Evolutionary conservation across 129 eudicot species (phyloP).

Genomic region (Flaveria sonorensis): DNA sequence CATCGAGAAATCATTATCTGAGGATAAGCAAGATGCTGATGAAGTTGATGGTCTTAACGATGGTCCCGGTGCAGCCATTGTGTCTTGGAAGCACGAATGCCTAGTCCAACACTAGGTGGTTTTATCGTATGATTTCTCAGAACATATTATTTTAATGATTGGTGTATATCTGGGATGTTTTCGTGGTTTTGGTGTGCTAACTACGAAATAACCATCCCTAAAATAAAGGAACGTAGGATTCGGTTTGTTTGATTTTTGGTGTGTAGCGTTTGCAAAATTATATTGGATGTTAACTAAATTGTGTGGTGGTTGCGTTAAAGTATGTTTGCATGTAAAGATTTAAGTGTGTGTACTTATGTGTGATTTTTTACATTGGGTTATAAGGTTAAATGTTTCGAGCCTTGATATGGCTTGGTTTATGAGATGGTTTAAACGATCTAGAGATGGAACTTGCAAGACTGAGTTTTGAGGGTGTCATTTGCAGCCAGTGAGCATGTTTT

Average conservation of each 20-base stretch:
- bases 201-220: slow-evolving; percentile 16
- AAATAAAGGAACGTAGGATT: slow-evolving; percentile 26
- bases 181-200: slow-evolving; percentile 37
- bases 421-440: no score
- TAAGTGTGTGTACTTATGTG: background rate
- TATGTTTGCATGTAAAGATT: slow-evolving; percentile 24
- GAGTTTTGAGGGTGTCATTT: no score
- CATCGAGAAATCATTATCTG: slow-evolving; percentile 7
- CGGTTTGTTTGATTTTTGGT: slow-evolving; percentile 10
- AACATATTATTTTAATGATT: slow-evolving; percentile 2
- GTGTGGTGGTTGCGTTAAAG: background rate
- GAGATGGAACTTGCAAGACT: no score
- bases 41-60: slow-evolving; percentile 46
- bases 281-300: background rate
- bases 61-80: slow-evolving; percentile 38
- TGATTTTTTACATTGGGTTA: background rate
- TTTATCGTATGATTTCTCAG: background rate
- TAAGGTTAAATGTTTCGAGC: background rate
- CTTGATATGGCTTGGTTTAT: background rate
- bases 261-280: background rate
- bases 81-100: slow-evolving; percentile 60
- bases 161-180: slow-evolving; percentile 12
- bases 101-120: slow-evolving; percentile 42
- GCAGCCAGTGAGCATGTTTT: no score
- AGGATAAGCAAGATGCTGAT: slow-evolving; percentile 48